phyloP scores from a whole-genome alignment of 768 basidiomycete genomes.

The Mycena indigotica region DNA sequence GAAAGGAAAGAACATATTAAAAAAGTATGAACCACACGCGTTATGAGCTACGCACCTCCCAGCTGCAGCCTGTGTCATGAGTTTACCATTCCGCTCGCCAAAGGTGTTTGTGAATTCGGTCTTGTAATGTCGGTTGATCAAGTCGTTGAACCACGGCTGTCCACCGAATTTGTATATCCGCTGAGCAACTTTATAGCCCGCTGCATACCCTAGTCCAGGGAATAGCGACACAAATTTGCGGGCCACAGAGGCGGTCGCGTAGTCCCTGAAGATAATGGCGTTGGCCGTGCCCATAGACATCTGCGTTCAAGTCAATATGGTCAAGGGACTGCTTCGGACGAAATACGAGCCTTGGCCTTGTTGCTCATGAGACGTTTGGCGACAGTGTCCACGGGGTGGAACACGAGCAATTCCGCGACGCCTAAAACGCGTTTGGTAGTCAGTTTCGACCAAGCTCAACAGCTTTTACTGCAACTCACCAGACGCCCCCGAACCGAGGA shows the following conservation, averaged over 20 bases:
- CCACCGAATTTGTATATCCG: slow-evolving; percentile 98
- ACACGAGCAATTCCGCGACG: slow-evolving; percentile 91
- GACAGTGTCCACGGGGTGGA: slow-evolving; percentile 96
- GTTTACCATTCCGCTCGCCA: slow-evolving; percentile 93
- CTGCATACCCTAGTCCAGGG: slow-evolving; percentile 96
- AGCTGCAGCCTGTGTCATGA: slow-evolving; percentile 93
- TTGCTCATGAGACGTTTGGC: slow-evolving; percentile 99
- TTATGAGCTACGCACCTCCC: slow-evolving; percentile 83
- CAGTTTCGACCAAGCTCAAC: neutral
- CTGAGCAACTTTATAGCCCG: slow-evolving; percentile 95
- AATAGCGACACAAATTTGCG: slow-evolving; percentile 89
- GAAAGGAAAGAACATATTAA: slow-evolving; percentile 9
- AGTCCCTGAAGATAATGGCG: slow-evolving; percentile 85
- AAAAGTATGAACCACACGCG: slow-evolving; percentile 53
- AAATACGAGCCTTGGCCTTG: slow-evolving; percentile 68
- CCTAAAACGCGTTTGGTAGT: slow-evolving; percentile 48
- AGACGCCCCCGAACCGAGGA: slow-evolving; percentile 90
- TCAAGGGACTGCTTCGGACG: no score
- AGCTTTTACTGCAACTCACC: slow-evolving; percentile 50
- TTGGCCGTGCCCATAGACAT: slow-evolving; percentile 65
- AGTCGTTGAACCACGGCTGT: slow-evolving; percentile 96
- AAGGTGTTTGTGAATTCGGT: slow-evolving; percentile 79
- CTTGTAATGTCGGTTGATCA: slow-evolving; percentile 83
- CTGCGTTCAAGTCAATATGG: slow-evolving; percentile 43
- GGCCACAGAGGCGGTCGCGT: slow-evolving; percentile 66